Evolutionary conservation across 1,284 basidiomycete genomes (phyloP).

Genomic region (Neonothopanus nambi): DNA sequence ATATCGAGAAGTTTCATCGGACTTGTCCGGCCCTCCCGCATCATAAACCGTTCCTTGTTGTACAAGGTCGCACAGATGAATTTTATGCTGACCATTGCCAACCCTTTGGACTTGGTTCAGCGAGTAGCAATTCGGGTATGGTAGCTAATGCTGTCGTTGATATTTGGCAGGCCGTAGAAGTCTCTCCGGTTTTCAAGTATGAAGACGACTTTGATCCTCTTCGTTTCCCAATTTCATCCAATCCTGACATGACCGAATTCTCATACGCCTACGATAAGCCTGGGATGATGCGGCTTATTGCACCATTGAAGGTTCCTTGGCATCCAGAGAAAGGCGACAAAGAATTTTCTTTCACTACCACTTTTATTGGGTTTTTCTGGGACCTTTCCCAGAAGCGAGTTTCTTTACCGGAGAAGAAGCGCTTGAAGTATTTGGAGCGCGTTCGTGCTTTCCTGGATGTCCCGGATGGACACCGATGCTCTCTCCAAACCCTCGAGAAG

Average conservation of each 20-base stretch:
- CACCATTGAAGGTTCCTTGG: conserved; percentile 21
- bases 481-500: conserved; percentile 15
- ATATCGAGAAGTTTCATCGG: conserved; percentile 27
- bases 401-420: conserved; percentile 19
- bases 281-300: conserved; percentile 19
- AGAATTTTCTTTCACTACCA: conserved; percentile 8
- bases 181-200: conserved; percentile 23
- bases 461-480: neutral
- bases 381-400: conserved; percentile 14
- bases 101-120: conserved; percentile 28
- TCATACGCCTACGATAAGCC: conserved; percentile 22
- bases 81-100: conserved; percentile 30
- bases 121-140: conserved; percentile 32
- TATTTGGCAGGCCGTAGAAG: conserved; percentile 25
- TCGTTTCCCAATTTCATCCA: conserved; percentile 9
- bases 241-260: neutral
- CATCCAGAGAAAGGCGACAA: conserved; percentile 14
- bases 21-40: conserved; percentile 21
- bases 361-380: conserved; percentile 23
- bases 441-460: conserved; percentile 10
- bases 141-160: conserved; percentile 30
- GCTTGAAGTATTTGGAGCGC: conserved; percentile 20
- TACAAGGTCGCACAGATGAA: conserved; percentile 17
- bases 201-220: no score
- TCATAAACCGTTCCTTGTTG: conserved; percentile 26